Evolutionary conservation across 2,329 filamentous ascomycete genomes (phyloP), one percentile per base, ranked within the genome.

Genomic region (Penicillium sp.): DNA sequence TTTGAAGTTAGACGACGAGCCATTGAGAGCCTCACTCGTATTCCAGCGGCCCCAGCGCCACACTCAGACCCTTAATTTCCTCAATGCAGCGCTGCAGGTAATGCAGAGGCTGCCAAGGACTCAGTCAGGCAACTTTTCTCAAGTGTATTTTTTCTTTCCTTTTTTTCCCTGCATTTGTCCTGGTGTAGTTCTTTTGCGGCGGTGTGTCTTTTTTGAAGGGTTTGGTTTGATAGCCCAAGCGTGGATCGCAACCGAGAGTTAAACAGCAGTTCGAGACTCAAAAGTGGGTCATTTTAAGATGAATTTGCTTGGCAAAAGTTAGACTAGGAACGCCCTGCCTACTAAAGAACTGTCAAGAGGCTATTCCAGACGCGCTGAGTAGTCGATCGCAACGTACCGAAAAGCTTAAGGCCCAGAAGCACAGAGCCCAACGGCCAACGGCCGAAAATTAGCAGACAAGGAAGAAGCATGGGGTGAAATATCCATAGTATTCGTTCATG

Each of bases 21-120:
- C 42, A n/a, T 16, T 21, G 28, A 45, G 42, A 45, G 42, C 42
- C 42, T 19, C 42, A 45, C 42, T 45, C 42, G 42, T 45, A 45
- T 45, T 45, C 42, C 18, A 26, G 42, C 42, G 42, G 42, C 18
- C 42, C 42, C 42, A 45, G 42, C 42, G 42, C 42, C 42, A 45
- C 42, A 21, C 42, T 45, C 26, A 31, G 42, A 24, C 42, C 42
- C 42, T 31, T 31, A 29, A 28, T 21, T 14, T 24, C 21, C 6
- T 14, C 9, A 8, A 21, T 39, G 36, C 36, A 39, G 36, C 7
- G 9, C 24, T 28, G 24, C 24, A 28, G 24, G 24, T 10, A 28
- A 28, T 28, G 24, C 24, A 28, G 24, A 28, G 24, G 24, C 24
- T n/a, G n/a, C n/a, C n/a, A n/a, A n/a, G n/a, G n/a, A n/a, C n/a